phyloP scores from a whole-genome alignment of 768 basidiomycete genomes.

The Leccinellum rugosiceps region DNA sequence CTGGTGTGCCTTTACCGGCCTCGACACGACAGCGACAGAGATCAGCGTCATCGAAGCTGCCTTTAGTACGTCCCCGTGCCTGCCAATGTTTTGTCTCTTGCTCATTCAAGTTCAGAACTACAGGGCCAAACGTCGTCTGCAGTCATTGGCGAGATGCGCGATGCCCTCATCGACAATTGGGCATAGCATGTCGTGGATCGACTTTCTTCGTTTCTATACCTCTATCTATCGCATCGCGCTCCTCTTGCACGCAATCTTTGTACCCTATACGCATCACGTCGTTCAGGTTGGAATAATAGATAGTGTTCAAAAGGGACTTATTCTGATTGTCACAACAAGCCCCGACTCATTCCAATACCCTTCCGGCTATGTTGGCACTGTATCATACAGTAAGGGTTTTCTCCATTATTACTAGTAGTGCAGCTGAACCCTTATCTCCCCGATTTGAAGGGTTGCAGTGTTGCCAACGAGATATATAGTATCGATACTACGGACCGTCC shows the following conservation, averaged over 20 bases:
- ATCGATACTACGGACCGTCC: too few relatives aligned
- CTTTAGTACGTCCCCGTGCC: slow-evolving; percentile 68
- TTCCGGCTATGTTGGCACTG: slow-evolving; percentile 50
- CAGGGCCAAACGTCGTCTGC: slow-evolving; percentile 81
- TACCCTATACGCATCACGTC: slow-evolving; percentile 16
- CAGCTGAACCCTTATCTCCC: too few relatives aligned
- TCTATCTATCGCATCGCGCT: not conserved
- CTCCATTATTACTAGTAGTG: too few relatives aligned
- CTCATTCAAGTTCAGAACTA: slow-evolving; percentile 51
- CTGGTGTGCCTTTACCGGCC: slow-evolving; percentile 99
- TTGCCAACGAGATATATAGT: too few relatives aligned
- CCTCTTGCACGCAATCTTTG: slow-evolving; percentile 18
- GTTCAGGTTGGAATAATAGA: slow-evolving; percentile 14
- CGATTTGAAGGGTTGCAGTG: too few relatives aligned
- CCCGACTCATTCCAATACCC: slow-evolving; percentile 64
- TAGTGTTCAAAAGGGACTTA: slow-evolving; percentile 4
- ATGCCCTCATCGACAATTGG: slow-evolving; percentile 90
- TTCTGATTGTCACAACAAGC: slow-evolving; percentile 35
- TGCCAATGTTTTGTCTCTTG: not conserved
- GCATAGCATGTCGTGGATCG: slow-evolving; percentile 46
- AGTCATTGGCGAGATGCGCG: slow-evolving; percentile 89
- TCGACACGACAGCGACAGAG: slow-evolving; percentile 99
- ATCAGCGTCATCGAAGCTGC: slow-evolving; percentile 97
- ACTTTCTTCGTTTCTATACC: slow-evolving; percentile 3
- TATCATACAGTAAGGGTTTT: too few relatives aligned